Conservation (phyloP, 2,329 filamentous ascomycete genomes). For the Alternaria sp. region DNA sequence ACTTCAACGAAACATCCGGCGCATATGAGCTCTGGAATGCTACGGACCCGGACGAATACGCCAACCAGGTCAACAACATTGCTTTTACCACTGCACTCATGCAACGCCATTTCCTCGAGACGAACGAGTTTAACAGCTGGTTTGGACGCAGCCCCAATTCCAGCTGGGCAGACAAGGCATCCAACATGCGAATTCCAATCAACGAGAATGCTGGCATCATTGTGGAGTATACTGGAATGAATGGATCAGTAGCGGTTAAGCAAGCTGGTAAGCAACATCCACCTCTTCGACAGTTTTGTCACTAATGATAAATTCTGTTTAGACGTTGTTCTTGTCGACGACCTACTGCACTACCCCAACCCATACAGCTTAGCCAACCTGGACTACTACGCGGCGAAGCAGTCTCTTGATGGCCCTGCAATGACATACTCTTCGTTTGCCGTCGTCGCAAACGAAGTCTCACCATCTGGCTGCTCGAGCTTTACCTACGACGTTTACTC, state of each 20-base stretch:
- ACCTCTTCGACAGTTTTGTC: not conserved
- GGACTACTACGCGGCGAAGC: slow-evolving; percentile 73
- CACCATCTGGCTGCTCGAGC: slow-evolving; percentile 69
- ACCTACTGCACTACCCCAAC: slow-evolving; percentile 66
- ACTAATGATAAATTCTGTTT: not conserved
- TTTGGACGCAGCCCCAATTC: slow-evolving; percentile 63
- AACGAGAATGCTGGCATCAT: slow-evolving; percentile 64
- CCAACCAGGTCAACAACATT: slow-evolving; percentile 70
- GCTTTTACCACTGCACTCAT: slow-evolving; percentile 72
- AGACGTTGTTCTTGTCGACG: slow-evolving; percentile 71
- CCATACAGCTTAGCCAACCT: slow-evolving; percentile 64
- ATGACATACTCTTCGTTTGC: slow-evolving; percentile 77
- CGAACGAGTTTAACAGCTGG: slow-evolving; percentile 63
- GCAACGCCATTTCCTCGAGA: slow-evolving; percentile 61
- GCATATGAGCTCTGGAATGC: slow-evolving; percentile 56
- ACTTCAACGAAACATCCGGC: slow-evolving; percentile 59
- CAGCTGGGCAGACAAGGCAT: slow-evolving; percentile 64
- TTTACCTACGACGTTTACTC: slow-evolving; percentile 72
- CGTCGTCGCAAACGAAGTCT: slow-evolving; percentile 69
- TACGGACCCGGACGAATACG: slow-evolving; percentile 76
- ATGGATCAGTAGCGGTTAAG: slow-evolving; percentile 69
- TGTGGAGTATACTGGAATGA: slow-evolving; percentile 70
- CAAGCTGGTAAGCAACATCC: slow-evolving; percentile 56
- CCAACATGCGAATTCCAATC: slow-evolving; percentile 62
- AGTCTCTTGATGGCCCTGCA: slow-evolving; percentile 70